A percentile compares a stretch with the other conserved stretches of the same genome.
Evolutionary conservation across 805 yeast species (phyloP).

Genomic region (Priceomyces haplophilus): DNA sequence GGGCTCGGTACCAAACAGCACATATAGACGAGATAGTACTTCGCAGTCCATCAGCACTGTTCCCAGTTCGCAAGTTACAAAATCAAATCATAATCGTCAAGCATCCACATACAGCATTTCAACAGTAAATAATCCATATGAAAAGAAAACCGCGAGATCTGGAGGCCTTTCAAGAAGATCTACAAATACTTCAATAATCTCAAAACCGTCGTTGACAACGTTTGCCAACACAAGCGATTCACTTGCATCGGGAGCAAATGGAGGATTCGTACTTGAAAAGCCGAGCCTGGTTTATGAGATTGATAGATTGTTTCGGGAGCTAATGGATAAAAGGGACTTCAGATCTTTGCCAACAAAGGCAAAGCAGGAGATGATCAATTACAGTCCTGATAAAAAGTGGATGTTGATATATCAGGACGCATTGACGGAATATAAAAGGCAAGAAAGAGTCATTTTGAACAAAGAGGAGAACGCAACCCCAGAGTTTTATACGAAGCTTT

Average conservation of each 20-base stretch:
- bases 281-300: constrained; percentile 67
- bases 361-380: constrained; percentile 70
- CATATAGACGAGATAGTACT: constrained; percentile 11
- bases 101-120: constrained; percentile 40
- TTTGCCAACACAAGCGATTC: constrained; percentile 15
- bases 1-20: constrained; percentile 14
- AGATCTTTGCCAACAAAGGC: constrained; percentile 67
- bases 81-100: constrained; percentile 36
- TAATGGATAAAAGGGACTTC: constrained; percentile 83
- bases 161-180: constrained; percentile 21
- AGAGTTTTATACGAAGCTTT: constrained; percentile 68
- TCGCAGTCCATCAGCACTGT: constrained; percentile 20
- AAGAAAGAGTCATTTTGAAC: constrained; percentile 21
- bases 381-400: constrained; percentile 82
- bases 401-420: constrained; percentile 85
- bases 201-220: constrained; percentile 24
- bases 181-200: constrained; percentile 21
- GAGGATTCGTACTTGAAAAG: constrained; percentile 49
- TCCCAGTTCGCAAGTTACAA: constrained; percentile 28
- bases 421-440: constrained; percentile 67
- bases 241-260: constrained; percentile 12
- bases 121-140: constrained; percentile 28
- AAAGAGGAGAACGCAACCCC: constrained; percentile 48
- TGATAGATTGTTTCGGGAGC: constrained; percentile 69
- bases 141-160: constrained; percentile 19